Evolutionary conservation across 352 stramenopile genomes (phyloP), one percentile per base, ranked within the genome.

Genomic region (Bremia lactucae): DNA sequence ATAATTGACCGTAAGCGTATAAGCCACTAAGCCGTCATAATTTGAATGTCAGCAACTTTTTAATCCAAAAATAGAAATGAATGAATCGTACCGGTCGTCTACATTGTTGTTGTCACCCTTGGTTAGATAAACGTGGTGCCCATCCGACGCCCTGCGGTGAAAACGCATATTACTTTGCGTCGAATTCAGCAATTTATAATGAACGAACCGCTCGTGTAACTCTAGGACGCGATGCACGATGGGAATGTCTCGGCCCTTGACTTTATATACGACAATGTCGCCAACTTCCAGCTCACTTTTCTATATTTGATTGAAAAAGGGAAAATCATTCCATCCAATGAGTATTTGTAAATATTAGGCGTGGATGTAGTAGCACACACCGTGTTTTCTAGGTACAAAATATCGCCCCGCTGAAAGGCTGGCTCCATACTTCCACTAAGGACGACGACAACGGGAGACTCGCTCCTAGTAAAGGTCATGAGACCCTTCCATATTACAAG

Each of bases 51-150:
- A 65, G 49, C 13, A 6, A 28, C 6, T 28, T 28, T 28, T 6
- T 28, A 28, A 10, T 28, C 6, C 10, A 28, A 29, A 29, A 29
- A 11, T 11, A 13, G 24, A 29, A 29, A 29, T 4, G 2, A 2
- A 15, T 33, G 28, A 26, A 16, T 34, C 34, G 31, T 49, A 85
- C 56, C 95, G 86, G 75, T 99, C 96, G 64, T 98, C 88, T 5
- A 99, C 90, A 47, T 96, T 88, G 72, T 99, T 99, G 71, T 98
- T 99, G 76, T 99, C 96, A 35, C 96, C 96, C 71, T 99, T 99
- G 38, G 96, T 99, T 21, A 99, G 64, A 33, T 98, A 87, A 47
- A 98, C 87, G 9, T 98, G 87, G 31, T 83, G 66, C 7, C 84
- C 88, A 51, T 95, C 75, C 35, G 68, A 73, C 41, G 72, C 74